A percentile compares a stretch with the other conserved stretches of the same genome.
phyloP scores from a whole-genome alignment of 306 rosid genomes.

The Fagus sylvatica region DNA sequence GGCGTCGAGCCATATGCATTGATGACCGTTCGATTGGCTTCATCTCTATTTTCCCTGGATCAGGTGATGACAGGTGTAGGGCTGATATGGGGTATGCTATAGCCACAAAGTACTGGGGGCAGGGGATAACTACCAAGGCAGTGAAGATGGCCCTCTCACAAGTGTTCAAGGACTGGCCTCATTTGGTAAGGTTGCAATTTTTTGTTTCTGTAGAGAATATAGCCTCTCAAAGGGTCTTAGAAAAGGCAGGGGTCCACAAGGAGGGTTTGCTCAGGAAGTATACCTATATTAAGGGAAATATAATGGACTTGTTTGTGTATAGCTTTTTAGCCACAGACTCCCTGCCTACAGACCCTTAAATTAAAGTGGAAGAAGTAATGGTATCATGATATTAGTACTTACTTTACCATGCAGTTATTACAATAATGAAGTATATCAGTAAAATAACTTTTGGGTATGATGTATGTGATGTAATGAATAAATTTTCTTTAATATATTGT shows the following conservation, averaged over 20 bases:
- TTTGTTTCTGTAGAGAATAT: conserved; percentile 34
- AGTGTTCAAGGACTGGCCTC: conserved; percentile 45
- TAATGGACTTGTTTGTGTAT: conserved; percentile 39
- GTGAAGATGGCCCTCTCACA: conserved; percentile 39
- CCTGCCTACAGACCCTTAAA: neutral
- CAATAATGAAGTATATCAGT: no score
- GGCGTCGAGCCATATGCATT: conserved; percentile 58
- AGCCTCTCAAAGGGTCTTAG: conserved; percentile 67
- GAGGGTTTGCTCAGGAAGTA: conserved; percentile 65
- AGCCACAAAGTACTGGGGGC: conserved; percentile 51
- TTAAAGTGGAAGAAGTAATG: no score
- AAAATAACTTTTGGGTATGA: no score
- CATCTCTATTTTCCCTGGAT: conserved; percentile 33
- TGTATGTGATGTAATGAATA: no score
- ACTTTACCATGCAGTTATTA: no score
- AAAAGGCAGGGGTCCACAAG: conserved; percentile 56
- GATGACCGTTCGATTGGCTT: conserved; percentile 48
- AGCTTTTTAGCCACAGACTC: conserved; percentile 45
- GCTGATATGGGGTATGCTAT: conserved; percentile 53
- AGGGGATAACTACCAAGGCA: conserved; percentile 52
- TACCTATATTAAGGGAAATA: conserved; percentile 32
- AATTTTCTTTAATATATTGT: no score
- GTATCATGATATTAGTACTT: no score
- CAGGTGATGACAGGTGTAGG: conserved; percentile 44
- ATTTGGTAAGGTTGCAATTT: conserved; percentile 53